Conservation (phyloP, 805 yeast genomes). For the Zygosaccharomyces pseudorouxii region DNA sequence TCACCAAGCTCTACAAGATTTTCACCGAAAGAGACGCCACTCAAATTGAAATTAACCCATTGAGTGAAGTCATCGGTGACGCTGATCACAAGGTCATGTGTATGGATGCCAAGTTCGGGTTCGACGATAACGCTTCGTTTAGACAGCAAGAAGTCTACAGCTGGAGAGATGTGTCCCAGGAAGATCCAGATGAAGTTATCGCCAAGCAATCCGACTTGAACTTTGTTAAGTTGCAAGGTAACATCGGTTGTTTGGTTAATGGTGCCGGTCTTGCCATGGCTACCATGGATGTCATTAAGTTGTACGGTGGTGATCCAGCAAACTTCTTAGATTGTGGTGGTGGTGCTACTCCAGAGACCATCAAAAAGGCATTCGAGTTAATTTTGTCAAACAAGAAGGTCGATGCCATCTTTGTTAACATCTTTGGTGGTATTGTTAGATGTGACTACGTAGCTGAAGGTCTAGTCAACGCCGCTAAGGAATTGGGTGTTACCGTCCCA, state of each 20-base stretch:
- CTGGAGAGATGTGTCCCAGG: constrained; percentile 97
- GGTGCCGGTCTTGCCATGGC: constrained; percentile 99
- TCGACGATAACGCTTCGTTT: constrained; percentile 93
- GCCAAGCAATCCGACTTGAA: constrained; percentile 88
- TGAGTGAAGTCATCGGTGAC: constrained; percentile 74
- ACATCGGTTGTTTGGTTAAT: constrained; percentile 97
- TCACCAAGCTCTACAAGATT: constrained; percentile 82
- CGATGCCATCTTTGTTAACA: constrained; percentile 94
- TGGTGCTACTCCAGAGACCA: constrained; percentile 98
- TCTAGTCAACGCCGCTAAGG: constrained; percentile 89
- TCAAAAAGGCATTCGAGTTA: constrained; percentile 92
- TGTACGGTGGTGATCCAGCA: constrained; percentile 98
- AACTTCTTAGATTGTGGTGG: constrained; percentile 99
- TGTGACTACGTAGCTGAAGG: constrained; percentile 99
- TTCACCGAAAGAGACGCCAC: constrained; percentile 92
- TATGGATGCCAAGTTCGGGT: constrained; percentile 98
- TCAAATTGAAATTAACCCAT: constrained; percentile 97
- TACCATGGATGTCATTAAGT: constrained; percentile 97
- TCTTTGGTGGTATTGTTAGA: constrained; percentile 99
- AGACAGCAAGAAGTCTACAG: constrained; percentile 92
- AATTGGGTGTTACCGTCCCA: constrained; percentile 85
- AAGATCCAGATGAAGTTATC: constrained; percentile 93
- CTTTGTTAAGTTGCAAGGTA: constrained; percentile 96
- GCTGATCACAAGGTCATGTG: constrained; percentile 70
- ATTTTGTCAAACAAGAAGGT: constrained; percentile 86